phyloP scores from a whole-genome alignment of 129 eudicot genomes.

The Scalesia atractyloides region DNA sequence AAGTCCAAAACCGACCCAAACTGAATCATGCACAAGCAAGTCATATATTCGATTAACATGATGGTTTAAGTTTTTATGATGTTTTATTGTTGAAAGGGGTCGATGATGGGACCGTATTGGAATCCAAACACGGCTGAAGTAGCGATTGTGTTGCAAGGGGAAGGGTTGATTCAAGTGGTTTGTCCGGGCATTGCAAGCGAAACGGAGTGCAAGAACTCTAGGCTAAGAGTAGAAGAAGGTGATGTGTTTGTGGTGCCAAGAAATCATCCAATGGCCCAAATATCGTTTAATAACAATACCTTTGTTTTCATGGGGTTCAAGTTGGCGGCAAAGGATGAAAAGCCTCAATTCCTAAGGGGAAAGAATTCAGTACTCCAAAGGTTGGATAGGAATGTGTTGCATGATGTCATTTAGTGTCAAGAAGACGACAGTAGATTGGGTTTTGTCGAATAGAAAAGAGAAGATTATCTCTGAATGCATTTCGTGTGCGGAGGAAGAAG shows the following conservation, averaged over 20 bases:
- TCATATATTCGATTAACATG: background rate
- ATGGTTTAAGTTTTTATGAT: background rate
- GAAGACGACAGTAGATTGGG: constrained; percentile 44
- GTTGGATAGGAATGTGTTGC: constrained; percentile 52
- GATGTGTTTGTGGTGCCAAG: constrained; percentile 83
- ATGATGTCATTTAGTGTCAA: constrained; percentile 49
- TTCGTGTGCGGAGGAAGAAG: constrained; percentile 74
- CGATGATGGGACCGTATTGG: constrained; percentile 95
- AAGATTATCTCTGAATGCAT: constrained; percentile 54
- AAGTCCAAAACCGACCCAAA: no score
- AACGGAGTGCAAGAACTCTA: constrained; percentile 43
- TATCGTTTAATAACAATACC: constrained; percentile 65
- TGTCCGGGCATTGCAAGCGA: constrained; percentile 48
- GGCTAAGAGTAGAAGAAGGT: constrained; percentile 70
- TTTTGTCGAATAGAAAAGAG: constrained; percentile 39
- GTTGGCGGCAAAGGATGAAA: constrained; percentile 31
- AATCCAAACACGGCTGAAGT: constrained; percentile 61
- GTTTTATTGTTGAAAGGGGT: constrained; percentile 45
- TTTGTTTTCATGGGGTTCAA: constrained; percentile 82
- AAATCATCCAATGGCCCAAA: constrained; percentile 69
- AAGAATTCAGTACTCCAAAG: constrained; percentile 51
- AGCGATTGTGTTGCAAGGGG: constrained; percentile 61
- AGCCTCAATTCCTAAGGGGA: constrained; percentile 68
- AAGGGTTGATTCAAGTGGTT: constrained; percentile 64
- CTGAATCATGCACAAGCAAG: no score